Conservation (phyloP, 352 stramenopile genomes). For the Phytophthora melonis region DNA sequence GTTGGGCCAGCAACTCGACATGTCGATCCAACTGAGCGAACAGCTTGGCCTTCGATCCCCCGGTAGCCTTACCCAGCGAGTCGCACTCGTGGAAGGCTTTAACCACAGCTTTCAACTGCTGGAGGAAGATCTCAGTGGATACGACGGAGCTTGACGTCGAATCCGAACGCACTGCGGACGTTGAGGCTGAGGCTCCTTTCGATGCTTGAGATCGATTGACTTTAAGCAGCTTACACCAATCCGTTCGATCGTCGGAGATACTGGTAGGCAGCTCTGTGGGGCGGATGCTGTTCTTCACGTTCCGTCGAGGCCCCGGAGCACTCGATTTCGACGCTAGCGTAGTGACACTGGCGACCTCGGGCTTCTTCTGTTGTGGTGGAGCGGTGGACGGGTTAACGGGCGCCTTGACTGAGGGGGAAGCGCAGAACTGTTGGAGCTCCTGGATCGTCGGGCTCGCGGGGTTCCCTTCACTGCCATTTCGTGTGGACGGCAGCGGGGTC, state of each 20-base stretch:
- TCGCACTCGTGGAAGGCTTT: slow-evolving; percentile 56
- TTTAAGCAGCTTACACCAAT: slow-evolving; percentile 77
- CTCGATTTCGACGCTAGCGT: background rate
- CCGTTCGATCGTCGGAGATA: slow-evolving; percentile 70
- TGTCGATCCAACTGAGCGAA: slow-evolving; percentile 67
- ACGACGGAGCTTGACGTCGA: slow-evolving; percentile 9
- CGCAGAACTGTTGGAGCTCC: slow-evolving; percentile 36
- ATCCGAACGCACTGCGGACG: background rate
- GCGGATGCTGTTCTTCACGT: slow-evolving; percentile 48
- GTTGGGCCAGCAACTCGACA: slow-evolving; percentile 52
- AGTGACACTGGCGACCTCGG: background rate
- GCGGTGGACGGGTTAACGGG: slow-evolving; percentile 3
- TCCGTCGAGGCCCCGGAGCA: slow-evolving; percentile 7
- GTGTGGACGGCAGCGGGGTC: slow-evolving; percentile 35
- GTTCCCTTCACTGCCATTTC: slow-evolving; percentile 17
- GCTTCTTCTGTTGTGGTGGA: slow-evolving; percentile 1
- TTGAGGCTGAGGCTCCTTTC: background rate
- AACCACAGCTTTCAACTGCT: slow-evolving; percentile 62
- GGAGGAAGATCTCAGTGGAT: slow-evolving; percentile 56
- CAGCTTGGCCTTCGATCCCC: slow-evolving; percentile 36
- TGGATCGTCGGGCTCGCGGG: slow-evolving; percentile 36
- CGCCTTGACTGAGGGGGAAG: slow-evolving; percentile 22
- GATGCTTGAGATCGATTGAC: slow-evolving; percentile 26
- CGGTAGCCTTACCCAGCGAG: slow-evolving; percentile 13
- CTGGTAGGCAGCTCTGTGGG: slow-evolving; percentile 55